Conservation (phyloP, 805 yeast species). For the Lipomyces yamanashiensis region DNA sequence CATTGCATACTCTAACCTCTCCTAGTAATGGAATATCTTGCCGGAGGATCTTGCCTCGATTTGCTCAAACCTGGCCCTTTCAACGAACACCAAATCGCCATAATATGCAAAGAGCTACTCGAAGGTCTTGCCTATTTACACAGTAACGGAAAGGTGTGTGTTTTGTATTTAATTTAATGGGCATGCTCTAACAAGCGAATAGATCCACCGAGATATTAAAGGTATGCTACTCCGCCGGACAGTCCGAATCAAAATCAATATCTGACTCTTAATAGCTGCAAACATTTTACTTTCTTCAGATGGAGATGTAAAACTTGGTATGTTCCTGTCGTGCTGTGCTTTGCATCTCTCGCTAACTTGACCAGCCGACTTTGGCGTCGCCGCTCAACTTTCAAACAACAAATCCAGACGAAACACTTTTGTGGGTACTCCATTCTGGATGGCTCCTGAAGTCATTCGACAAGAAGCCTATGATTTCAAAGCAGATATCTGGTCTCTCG, state of each 20-base stretch:
- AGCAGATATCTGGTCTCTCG: slow-evolving; percentile 82
- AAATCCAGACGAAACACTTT: slow-evolving; percentile 55
- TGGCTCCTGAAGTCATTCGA: slow-evolving; percentile 98
- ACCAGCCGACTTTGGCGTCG: slow-evolving; percentile 91
- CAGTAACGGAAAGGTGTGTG: slow-evolving; percentile 54
- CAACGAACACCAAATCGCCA: slow-evolving; percentile 58
- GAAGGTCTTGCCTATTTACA: slow-evolving; percentile 70
- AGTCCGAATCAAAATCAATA: not conserved
- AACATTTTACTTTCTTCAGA: slow-evolving; percentile 72
- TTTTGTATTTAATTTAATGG: slow-evolving; percentile 48
- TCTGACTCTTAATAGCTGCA: slow-evolving; percentile 58
- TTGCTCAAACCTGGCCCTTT: slow-evolving; percentile 62
- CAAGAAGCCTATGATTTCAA: slow-evolving; percentile 75
- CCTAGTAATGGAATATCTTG: slow-evolving; percentile 70
- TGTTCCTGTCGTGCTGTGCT: not conserved
- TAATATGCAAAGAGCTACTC: slow-evolving; percentile 60
- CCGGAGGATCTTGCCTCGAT: slow-evolving; percentile 77
- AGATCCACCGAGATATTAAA: slow-evolving; percentile 90
- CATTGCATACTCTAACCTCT: not conserved
- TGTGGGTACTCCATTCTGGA: slow-evolving; percentile 76
- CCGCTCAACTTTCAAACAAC: slow-evolving; percentile 72
- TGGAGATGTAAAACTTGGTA: slow-evolving; percentile 71
- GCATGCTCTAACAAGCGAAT: not conserved
- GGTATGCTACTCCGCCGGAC: slow-evolving; percentile 8
- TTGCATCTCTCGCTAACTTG: not conserved